These are phyloP conservation scores for Phaseolus lunatus DNA, from an alignment of 306 rosid species.

Conservation along the genomic window DNA sequence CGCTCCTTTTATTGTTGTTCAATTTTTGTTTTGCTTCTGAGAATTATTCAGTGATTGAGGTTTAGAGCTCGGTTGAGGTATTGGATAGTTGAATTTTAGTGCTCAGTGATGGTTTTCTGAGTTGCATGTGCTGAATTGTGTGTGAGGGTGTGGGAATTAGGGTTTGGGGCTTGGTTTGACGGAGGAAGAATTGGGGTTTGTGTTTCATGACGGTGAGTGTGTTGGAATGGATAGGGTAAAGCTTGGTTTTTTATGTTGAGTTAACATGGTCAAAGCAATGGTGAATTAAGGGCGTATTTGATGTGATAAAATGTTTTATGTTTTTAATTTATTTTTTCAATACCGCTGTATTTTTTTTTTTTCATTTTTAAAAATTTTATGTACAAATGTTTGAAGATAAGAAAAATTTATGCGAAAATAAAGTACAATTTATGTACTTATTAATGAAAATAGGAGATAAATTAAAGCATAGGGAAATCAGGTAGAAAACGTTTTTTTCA, in stretches of 20 bases:
- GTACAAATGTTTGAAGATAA: too few species aligned
- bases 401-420: too few species aligned
- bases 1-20: not conserved
- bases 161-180: constrained; percentile 9
- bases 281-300: not conserved
- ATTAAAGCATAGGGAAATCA: not conserved
- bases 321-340: not conserved
- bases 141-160: constrained; percentile 5
- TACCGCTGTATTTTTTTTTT: not conserved
- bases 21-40: not conserved
- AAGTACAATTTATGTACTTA: not conserved
- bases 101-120: not conserved
- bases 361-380: not conserved
- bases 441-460: not conserved
- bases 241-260: not conserved
- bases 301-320: not conserved
- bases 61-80: not conserved
- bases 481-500: not conserved
- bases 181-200: constrained; percentile 1
- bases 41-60: not conserved
- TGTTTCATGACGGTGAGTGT: constrained; percentile 13
- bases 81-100: constrained; percentile 4
- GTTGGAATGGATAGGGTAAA: constrained; percentile 4
- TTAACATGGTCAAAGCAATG: not conserved
- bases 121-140: constrained; percentile 4